phyloP scores from a whole-genome alignment of 805 yeast genomes.

The Candida quercuum region DNA sequence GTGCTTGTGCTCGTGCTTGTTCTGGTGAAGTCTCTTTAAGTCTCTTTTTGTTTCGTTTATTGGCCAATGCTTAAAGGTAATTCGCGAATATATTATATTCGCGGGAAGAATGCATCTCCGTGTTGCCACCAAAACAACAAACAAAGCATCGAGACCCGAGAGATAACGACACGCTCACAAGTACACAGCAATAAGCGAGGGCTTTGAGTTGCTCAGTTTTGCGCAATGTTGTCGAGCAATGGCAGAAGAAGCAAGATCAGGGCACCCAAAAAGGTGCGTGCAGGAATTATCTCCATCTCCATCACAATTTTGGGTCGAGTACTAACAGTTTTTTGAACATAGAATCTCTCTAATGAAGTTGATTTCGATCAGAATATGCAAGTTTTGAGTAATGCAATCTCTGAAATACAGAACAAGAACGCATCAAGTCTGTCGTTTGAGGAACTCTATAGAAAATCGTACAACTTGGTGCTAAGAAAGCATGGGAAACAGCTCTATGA shows the following conservation, averaged over 20 bases:
- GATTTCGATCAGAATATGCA: conserved; percentile 68
- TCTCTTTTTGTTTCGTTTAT: conserved; percentile 1
- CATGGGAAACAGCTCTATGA: conserved; percentile 62
- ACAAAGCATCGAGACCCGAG: too few species aligned
- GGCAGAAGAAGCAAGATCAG: conserved; percentile 53
- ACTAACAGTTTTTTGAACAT: conserved; percentile 1
- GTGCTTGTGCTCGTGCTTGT: background rate
- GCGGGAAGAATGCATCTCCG: too few species aligned
- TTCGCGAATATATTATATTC: too few species aligned
- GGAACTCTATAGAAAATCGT: conserved; percentile 73
- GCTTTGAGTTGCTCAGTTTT: too few species aligned
- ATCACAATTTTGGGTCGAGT: too few species aligned
- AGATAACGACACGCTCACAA: too few species aligned
- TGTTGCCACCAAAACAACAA: too few species aligned
- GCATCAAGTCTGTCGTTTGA: conserved; percentile 77
- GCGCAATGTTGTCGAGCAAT: conserved; percentile 21
- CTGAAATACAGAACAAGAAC: conserved; percentile 64
- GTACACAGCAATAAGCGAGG: too few species aligned
- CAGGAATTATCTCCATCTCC: background rate
- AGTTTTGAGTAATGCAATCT: conserved; percentile 59
- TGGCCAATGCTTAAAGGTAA: too few species aligned
- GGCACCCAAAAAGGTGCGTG: conserved; percentile 50
- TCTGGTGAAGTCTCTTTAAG: conserved; percentile 20
- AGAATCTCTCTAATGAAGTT: conserved; percentile 31
- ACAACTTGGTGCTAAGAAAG: conserved; percentile 67